phyloP scores from a whole-genome alignment of 768 basidiomycete genomes.

The Phanerochaete sordida region DNA sequence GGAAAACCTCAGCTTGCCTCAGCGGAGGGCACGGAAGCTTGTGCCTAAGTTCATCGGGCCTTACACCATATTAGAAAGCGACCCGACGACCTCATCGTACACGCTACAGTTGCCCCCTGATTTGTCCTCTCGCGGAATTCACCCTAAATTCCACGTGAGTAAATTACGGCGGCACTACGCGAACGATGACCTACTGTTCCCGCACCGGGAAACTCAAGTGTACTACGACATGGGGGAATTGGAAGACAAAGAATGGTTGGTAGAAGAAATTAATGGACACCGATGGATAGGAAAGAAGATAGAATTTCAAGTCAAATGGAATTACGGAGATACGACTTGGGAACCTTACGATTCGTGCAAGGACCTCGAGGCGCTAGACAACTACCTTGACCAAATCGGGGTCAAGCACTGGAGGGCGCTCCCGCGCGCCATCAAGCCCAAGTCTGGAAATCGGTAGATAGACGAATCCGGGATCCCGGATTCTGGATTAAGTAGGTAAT shows the following conservation, averaged over 20 bases:
- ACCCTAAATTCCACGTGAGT: conserved; percentile 33
- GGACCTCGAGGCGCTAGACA: conserved; percentile 12
- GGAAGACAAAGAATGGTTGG: conserved; percentile 34
- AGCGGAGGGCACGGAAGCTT: conserved; percentile 31
- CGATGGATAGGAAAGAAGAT: conserved; percentile 2
- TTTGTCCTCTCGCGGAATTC: conserved; percentile 23
- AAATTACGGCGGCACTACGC: conserved; percentile 26
- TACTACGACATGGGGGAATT: conserved; percentile 36
- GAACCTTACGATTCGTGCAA: conserved; percentile 7
- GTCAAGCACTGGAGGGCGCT: no score
- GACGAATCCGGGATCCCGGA: no score
- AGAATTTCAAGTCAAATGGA: conserved; percentile 14
- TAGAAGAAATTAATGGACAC: conserved; percentile 31
- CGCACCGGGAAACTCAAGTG: conserved; percentile 19
- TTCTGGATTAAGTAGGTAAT: no score
- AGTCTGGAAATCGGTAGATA: no score
- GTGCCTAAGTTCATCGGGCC: conserved; percentile 38
- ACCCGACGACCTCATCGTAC: conserved; percentile 23
- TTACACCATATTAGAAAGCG: conserved; percentile 22
- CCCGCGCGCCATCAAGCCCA: no score
- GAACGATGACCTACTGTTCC: conserved; percentile 35
- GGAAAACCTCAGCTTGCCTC: conserved; percentile 32
- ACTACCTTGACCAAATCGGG: conserved; percentile 13
- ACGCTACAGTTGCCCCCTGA: conserved; percentile 28
- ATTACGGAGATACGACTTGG: conserved; percentile 17